These are phyloP conservation scores for Ramichloridium luteum DNA, from an alignment of 2,329 filamentous ascomycete species.

Conservation along the genomic window DNA sequence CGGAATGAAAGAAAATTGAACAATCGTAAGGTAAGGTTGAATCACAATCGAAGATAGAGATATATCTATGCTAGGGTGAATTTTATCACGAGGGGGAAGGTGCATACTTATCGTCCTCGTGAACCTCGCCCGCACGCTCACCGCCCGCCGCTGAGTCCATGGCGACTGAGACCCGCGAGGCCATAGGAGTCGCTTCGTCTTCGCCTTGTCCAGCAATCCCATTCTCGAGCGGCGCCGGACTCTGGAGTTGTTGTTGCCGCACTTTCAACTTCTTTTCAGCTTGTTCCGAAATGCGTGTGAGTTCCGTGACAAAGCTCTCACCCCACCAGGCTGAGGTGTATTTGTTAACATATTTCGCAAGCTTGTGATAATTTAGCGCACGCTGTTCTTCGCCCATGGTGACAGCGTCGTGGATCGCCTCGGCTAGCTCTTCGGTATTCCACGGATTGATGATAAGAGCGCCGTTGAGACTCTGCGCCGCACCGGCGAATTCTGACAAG, in stretches of 20 bases:
- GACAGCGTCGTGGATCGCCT: slow-evolving; percentile 89
- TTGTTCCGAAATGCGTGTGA: slow-evolving; percentile 48
- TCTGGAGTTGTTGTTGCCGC: no score
- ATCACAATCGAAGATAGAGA: no score
- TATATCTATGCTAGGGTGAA: no score
- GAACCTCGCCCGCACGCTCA: no score
- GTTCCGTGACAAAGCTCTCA: slow-evolving; percentile 76
- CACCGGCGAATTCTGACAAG: slow-evolving; percentile 90
- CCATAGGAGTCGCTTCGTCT: slow-evolving; percentile 4
- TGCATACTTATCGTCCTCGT: no score
- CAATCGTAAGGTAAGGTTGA: no score
- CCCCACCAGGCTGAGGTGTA: slow-evolving; percentile 97
- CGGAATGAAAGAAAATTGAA: no score
- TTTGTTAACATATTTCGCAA: slow-evolving; percentile 92
- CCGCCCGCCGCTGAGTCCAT: no score
- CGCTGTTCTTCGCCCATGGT: slow-evolving; percentile 89
- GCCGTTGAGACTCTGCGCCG: slow-evolving; percentile 86
- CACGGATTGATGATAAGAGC: slow-evolving; percentile 94
- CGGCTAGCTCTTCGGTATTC: slow-evolving; percentile 93
- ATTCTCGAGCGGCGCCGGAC: no score
- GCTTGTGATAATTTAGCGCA: slow-evolving; percentile 74
- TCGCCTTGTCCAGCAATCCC: slow-evolving; percentile 10
- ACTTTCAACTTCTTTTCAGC: slow-evolving; percentile 39
- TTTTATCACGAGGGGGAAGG: no score
- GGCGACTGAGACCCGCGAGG: no score